phyloP scores from a whole-genome alignment of 2,329 filamentous ascomycete genomes.

The Alternaria hordeiaustralica region DNA sequence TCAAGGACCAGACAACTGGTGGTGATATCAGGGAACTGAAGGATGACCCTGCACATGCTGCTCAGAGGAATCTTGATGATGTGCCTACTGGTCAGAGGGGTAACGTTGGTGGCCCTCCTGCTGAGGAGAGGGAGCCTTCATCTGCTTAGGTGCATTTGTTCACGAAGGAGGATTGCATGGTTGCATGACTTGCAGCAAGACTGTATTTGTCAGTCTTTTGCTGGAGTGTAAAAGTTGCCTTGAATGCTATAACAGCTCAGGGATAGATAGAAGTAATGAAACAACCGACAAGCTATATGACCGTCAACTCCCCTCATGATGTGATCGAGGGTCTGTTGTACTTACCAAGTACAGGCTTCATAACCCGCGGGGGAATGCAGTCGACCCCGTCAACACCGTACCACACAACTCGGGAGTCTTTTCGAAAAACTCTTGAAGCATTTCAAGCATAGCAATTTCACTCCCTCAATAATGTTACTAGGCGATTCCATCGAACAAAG shows the following conservation, averaged over 20 bases:
- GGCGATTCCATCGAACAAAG: not conserved
- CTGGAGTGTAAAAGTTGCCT: too few relatives aligned
- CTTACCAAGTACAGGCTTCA: not conserved
- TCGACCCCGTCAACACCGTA: not conserved
- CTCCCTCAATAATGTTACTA: not conserved
- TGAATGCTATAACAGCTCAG: too few relatives aligned
- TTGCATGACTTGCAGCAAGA: not conserved
- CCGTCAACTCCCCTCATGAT: not conserved
- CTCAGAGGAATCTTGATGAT: slow-evolving; percentile 49
- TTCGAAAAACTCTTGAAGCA: not conserved
- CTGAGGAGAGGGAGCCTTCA: slow-evolving; percentile 45
- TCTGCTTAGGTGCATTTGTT: not conserved
- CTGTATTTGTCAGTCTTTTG: not conserved
- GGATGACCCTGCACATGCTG: slow-evolving; percentile 42
- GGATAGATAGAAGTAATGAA: not conserved
- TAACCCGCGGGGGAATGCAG: not conserved
- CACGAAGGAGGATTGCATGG: not conserved
- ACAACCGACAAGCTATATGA: not conserved
- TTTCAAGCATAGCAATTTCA: not conserved
- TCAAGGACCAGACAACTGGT: slow-evolving; percentile 9
- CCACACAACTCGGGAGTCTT: not conserved
- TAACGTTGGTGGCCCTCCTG: slow-evolving; percentile 36
- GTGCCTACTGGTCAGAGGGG: slow-evolving; percentile 44
- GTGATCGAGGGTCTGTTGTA: not conserved
- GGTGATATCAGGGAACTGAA: slow-evolving; percentile 30